Evolutionary conservation across 208 protist species (phyloP), one percentile per base, ranked within the genome.

Genomic region (Porcisia hertigi): DNA sequence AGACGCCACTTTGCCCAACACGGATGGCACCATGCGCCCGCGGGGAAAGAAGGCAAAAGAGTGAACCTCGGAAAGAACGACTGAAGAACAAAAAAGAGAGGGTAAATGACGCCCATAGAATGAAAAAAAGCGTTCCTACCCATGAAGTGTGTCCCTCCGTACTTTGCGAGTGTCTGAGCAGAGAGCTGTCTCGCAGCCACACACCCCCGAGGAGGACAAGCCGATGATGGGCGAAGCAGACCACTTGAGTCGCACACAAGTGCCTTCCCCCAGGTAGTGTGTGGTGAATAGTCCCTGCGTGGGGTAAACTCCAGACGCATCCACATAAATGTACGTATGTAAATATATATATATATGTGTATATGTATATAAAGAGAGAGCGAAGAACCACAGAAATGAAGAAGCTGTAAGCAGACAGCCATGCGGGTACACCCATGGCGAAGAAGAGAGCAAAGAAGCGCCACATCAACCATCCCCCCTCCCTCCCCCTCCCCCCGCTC

Each of bases 1-100:
- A 8, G 77, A 69, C 1, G 72, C 77, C 25, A 82, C n/a, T 6
- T 62, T 64, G 49, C 77, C 14, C 23, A 82, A 45, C 72, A 59
- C 55, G 0, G 71, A 71, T 7, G 57, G 43, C 0, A 34, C 34
- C 23, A 74, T 62, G 14, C 47, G 14, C 23, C 20, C 39, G 43
- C 41, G 18, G 30, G 30, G 47, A 43, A 20, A 57, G n/a, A 71
- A 39, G 1, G 47, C 16, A 20, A 57, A 30, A 23, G 0, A 52
- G 11, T 25, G 30, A 53, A 14, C 23, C 16, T 16, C n/a, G 2
- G 36, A 41, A 39, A 52, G 41, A 53, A 57, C 12, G 23, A 34
- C 47, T 4, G 25, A 25, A 47, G 41, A 23, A 49, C 34, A 36
- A n/a, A 16, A 43, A 25, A 20, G 63, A 30, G 8, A 34, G 16